Conservation (phyloP, 371 early-diverging fungal genomes). For the Rozella allomycis region DNA sequence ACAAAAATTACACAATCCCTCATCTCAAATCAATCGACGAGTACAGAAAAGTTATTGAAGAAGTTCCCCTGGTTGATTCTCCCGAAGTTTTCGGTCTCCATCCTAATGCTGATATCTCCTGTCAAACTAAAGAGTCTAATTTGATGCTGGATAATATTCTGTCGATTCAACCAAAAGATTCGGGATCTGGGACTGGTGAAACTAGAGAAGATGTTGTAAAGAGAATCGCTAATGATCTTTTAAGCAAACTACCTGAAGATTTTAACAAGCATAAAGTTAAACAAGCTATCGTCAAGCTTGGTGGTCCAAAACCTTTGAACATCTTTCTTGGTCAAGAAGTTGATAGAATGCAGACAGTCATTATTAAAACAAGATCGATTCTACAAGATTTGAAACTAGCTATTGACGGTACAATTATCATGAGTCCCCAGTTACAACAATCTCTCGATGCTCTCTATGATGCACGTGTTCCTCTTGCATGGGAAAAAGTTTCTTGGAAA, state of each 20-base stretch:
- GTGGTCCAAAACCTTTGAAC: constrained; percentile 27
- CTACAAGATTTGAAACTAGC: constrained; percentile 29
- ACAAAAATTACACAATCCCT: constrained; percentile 32
- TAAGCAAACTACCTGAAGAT: constrained; percentile 30
- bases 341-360: constrained; percentile 31
- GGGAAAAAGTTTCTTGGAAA: constrained; percentile 32
- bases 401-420: constrained; percentile 34
- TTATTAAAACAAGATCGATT: constrained; percentile 16
- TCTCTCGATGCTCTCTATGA: constrained; percentile 31
- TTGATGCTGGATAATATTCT: constrained; percentile 28
- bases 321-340: constrained; percentile 36
- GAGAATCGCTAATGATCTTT: constrained; percentile 25
- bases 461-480: constrained; percentile 23
- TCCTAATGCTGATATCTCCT: constrained; percentile 37
- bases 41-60: constrained; percentile 26
- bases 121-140: constrained; percentile 30
- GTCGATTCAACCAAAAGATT: constrained; percentile 41
- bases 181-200: constrained; percentile 22
- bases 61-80: constrained; percentile 24
- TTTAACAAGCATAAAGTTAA: constrained; percentile 27
- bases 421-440: constrained; percentile 21
- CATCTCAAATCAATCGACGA: constrained; percentile 32
- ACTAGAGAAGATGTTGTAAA: constrained; percentile 35
- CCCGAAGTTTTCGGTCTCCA: constrained; percentile 38
- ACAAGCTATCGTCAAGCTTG: constrained; percentile 19